Conservation (phyloP, 73 alveolate genomes). For the Blepharisma japonicum region DNA sequence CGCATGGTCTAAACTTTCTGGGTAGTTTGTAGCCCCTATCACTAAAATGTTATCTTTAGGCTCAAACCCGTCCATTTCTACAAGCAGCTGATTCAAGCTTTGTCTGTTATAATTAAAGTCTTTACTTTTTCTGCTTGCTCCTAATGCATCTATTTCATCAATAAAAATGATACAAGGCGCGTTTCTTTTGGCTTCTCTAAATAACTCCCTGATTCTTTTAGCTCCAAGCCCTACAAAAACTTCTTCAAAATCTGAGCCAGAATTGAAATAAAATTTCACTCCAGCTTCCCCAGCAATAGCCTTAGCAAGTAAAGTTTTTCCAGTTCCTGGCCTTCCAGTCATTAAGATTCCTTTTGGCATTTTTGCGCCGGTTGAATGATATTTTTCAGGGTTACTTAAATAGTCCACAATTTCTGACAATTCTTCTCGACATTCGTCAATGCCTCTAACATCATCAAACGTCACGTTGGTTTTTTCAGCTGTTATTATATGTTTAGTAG, state of each 20-base stretch:
- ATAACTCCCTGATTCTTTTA: conserved; percentile 73
- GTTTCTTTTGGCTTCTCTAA: conserved; percentile 74
- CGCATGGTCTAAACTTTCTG: conserved; percentile 85
- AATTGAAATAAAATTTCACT: conserved; percentile 68
- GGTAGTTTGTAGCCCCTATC: conserved; percentile 90
- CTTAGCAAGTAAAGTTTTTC: conserved; percentile 85
- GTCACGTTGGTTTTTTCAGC: conserved; percentile 27
- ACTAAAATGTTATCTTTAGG: conserved; percentile 73
- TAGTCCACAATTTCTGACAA: conserved; percentile 68
- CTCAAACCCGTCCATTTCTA: conserved; percentile 90
- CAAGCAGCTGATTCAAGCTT: conserved; percentile 82
- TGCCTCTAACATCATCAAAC: conserved; percentile 76
- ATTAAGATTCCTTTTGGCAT: conserved; percentile 80
- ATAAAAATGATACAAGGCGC: conserved; percentile 98
- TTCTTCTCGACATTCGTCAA: conserved; percentile 84
- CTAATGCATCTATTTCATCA: conserved; percentile 98
- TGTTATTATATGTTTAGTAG: not conserved
- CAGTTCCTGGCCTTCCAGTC: conserved; percentile 90
- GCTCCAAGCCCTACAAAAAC: conserved; percentile 98
- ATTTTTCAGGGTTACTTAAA: conserved; percentile 78
- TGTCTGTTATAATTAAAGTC: conserved; percentile 64
- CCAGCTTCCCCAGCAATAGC: conserved; percentile 91
- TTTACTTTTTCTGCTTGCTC: conserved; percentile 39
- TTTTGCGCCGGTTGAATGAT: conserved; percentile 79
- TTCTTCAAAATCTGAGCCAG: conserved; percentile 96